Base-by-base conservation (phyloP, 2,329 filamentous ascomycete genomes). In the Immersiporthe knoxdaviesiana region DNA sequence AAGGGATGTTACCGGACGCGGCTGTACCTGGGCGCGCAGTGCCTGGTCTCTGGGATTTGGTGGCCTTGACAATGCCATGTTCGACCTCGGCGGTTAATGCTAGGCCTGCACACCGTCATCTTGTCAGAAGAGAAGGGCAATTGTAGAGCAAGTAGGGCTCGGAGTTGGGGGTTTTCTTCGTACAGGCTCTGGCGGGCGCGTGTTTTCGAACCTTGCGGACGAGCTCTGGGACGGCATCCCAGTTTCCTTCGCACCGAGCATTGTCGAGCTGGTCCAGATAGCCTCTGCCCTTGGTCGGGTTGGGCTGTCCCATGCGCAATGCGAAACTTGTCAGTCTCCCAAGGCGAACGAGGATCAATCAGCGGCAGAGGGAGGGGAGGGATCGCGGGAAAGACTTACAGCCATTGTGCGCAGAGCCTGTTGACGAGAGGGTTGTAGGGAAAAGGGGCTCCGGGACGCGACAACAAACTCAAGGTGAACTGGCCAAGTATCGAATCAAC, bases 121-220 rank as follows among this genome's bases (percentile, higher is more conserved):
- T 47, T 30, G 58, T 72, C 77, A 44, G 75, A 65, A 72, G 35
- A 72, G 35, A 8, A 59, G 35, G 70, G 54, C 68, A 39, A 75
- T 68, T 35, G 24, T n/a, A 68, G 41, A 62, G 61, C n/a, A 44
- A 37, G 56, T 68, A 60, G 60, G 37, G 6, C 18, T 41, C 18
- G 67, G 69, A 65, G 58, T 61, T 61, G 70, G 63, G 71, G 8
- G 4, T 14, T 41, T n/a, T 47, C 68, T 72, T 77, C 88, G 75
- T 90, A 97, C 95, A 97, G 81, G 88, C 88, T 79, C 92, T 88
- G 71, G 92, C 88, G 54, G 94, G 91, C 75, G 94, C 92, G 86
- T 99, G 95, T 81, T 99, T 98, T 77, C 91, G 92, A 76, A 98
- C 87, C 81, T 99, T 99, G 78, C 95, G 90, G 75, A 96, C 90